These are phyloP conservation scores for Diphasiastrum complanatum DNA, from an alignment of 83 land plant genomes.

Conservation along the genomic window DNA sequence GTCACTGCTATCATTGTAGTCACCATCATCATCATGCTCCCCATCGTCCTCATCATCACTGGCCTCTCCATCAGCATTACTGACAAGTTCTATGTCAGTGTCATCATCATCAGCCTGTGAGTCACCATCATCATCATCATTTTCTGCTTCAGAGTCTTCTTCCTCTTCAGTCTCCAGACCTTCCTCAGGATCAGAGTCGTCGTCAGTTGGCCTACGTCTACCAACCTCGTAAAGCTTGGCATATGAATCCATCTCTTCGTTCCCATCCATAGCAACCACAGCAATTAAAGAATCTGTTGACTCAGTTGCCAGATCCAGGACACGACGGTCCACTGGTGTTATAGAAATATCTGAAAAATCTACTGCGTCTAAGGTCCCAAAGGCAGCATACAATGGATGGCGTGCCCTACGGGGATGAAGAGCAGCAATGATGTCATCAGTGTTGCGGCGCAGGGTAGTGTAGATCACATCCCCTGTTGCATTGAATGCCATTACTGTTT, in stretches of 20 bases:
- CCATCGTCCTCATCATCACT: conserved; percentile 47
- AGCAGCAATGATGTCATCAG: conserved; percentile 80
- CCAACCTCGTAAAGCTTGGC: conserved; percentile 92
- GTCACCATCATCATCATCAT: conserved; percentile 53
- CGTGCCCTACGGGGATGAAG: conserved; percentile 63
- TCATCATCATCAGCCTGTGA: conserved; percentile 32
- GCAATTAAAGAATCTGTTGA: conserved; percentile 88
- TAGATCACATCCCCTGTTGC: conserved; percentile 86
- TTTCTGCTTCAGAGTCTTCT: conserved; percentile 57
- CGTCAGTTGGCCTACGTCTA: conserved; percentile 85
- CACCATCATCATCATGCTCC: conserved; percentile 53
- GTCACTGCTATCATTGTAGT: conserved; percentile 20
- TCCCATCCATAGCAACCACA: conserved; percentile 78
- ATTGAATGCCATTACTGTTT: conserved; percentile 82
- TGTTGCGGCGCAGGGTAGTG: conserved; percentile 77
- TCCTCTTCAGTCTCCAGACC: conserved; percentile 80
- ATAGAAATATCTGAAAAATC: conserved; percentile 95
- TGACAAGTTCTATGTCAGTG: conserved; percentile 52
- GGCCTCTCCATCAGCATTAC: conserved; percentile 57
- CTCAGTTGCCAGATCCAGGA: conserved; percentile 87
- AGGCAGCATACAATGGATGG: conserved; percentile 80
- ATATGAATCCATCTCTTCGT: conserved; percentile 78
- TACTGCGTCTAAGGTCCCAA: conserved; percentile 91
- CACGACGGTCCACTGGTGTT: conserved; percentile 83
- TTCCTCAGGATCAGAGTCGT: conserved; percentile 99